These are phyloP conservation scores for Pythium diclinum DNA, from an alignment of 352 stramenopile genomes.

Conservation along the genomic window DNA sequence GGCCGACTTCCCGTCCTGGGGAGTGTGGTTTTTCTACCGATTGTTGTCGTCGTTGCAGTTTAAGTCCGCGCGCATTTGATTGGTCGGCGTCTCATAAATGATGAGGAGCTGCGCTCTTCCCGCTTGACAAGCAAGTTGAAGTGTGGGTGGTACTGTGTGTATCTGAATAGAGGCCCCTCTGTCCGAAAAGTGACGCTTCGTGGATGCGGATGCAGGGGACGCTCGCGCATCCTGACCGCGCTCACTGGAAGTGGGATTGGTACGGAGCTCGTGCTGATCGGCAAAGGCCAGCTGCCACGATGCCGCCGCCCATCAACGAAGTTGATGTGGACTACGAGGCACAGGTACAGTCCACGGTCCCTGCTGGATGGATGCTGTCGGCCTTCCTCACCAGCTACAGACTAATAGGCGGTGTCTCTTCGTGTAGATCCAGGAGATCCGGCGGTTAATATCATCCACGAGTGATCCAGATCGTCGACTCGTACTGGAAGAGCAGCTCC, in stretches of 20 bases:
- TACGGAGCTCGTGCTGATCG: neutral
- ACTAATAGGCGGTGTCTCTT: neutral
- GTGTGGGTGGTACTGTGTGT: conserved; percentile 5
- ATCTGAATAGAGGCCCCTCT: neutral
- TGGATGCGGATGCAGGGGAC: neutral
- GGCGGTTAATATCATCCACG: conserved; percentile 67
- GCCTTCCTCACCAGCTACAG: neutral
- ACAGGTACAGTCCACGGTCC: conserved; percentile 34
- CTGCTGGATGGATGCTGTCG: neutral
- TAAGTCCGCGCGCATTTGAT: conserved; percentile 20
- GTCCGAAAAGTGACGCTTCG: conserved; percentile 1
- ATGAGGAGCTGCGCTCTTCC: neutral
- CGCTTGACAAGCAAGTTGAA: conserved; percentile 15
- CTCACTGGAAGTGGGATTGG: neutral
- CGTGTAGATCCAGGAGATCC: conserved; percentile 71
- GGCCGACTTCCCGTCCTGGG: neutral
- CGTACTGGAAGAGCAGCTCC: conserved; percentile 64
- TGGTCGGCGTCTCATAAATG: conserved; percentile 15
- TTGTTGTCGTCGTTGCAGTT: conserved; percentile 21
- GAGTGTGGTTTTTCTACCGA: conserved; percentile 3
- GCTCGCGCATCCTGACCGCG: neutral
- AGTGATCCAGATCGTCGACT: conserved; percentile 54
- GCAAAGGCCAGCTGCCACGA: conserved; percentile 11
- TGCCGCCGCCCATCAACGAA: conserved; percentile 65
- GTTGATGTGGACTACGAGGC: conserved; percentile 66